These are phyloP conservation scores for Kodamaea kaohsiungensis DNA, from an alignment of 805 yeast genomes.

Conservation along the genomic window DNA sequence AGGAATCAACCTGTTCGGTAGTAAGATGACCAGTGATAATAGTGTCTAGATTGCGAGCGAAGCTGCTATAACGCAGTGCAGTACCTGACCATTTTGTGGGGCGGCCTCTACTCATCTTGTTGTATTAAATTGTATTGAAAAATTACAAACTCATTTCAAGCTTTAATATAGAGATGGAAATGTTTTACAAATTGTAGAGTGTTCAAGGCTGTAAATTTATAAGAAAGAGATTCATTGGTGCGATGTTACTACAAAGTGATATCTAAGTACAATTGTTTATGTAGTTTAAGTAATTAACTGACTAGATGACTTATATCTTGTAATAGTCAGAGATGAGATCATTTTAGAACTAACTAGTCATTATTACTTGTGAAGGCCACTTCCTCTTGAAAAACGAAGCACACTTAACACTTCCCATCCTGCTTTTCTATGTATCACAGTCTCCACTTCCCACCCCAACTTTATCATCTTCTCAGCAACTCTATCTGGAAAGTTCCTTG, in stretches of 20 bases:
- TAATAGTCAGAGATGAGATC: neutral
- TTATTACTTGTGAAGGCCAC: neutral
- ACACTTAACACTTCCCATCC: conserved; percentile 95
- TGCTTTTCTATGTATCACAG: conserved; percentile 72
- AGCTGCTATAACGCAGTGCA: conserved; percentile 25
- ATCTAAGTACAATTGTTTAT: no score
- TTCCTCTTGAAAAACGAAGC: conserved; percentile 50
- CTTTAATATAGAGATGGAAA: neutral
- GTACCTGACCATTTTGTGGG: conserved; percentile 37
- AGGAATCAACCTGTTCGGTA: conserved; percentile 75
- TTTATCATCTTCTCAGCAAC: conserved; percentile 52
- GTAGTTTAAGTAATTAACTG: neutral
- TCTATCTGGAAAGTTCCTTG: conserved; percentile 75
- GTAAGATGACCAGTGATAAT: conserved; percentile 46
- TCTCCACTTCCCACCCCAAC: conserved; percentile 53
- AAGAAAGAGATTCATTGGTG: no score
- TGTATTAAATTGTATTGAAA: neutral
- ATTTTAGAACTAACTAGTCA: no score
- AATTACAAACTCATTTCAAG: neutral
- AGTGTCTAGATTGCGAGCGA: conserved; percentile 26
- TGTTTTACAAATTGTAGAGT: no score
- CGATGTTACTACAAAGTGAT: neutral
- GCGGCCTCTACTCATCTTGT: conserved; percentile 5
- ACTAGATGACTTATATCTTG: neutral
- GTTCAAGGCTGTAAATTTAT: no score